Evolutionary conservation across 2,329 filamentous ascomycete species (phyloP), one percentile per base, ranked within the genome.

Genomic region (Botrytis aclada): DNA sequence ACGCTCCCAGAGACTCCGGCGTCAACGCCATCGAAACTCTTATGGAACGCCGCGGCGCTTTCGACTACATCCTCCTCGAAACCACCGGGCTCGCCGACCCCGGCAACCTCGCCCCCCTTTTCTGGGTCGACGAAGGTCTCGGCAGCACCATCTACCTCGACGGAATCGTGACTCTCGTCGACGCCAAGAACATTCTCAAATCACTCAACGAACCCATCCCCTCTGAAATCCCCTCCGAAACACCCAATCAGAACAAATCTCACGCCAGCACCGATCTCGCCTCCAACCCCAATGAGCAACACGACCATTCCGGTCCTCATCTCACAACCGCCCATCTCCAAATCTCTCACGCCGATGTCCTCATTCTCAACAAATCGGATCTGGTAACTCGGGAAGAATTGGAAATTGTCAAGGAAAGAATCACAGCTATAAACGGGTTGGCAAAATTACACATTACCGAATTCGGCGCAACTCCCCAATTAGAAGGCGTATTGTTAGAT

Each of bases 21-120:
- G 95, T 99, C 54, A 93, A 93, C 77, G 96, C 96, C 51, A 97
- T 99, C 71, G 96, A 99, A 84, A 93, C 93, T 1, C 85, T 99
- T 4, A 98, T 99, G 93, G 93, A 95, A 76, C 94, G 94, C 79
- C 93, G 93, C 76, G 95, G 95, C 67, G 91, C 91, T 7, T 99
- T 99, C 80, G 96, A 99, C 84, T 99, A 98, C 83, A 98, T 99
- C 76, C 88, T 99, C 3, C 89, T 99, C 1, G 96, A 99, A 82
- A 99, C 96, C 0, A 98, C 96, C 0, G 96, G 96, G 0, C 87
- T 99, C 9, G 96, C 96, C 7, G 95, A 99, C 80, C 96, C 96
- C 0, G 96, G 96, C 1, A 98, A 98, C 79, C 90, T 99, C 69
- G 96, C 96, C 0, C 96, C 96, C 0, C 84, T 98, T 22, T 99